Percentiles rank a stretch among this genome's conserved stretches.
Conservation (phyloP, 176 grass and related monocot species). For the Puya raimondii region DNA sequence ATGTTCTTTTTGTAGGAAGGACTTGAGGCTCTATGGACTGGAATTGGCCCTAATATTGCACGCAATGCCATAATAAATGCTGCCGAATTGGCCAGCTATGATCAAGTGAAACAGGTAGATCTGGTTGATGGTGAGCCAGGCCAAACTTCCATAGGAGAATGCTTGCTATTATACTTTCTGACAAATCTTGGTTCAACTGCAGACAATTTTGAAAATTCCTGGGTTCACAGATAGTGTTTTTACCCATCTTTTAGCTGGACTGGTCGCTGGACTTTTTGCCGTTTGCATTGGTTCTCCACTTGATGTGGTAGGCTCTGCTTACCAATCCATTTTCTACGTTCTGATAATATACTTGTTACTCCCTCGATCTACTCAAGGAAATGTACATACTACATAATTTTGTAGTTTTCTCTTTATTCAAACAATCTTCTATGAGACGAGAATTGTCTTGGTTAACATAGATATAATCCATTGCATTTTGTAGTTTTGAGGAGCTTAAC, state of each 20-base stretch:
- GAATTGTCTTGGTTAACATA: too few species aligned
- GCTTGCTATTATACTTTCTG: slow-evolving; percentile 8
- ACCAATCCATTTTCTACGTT: not conserved
- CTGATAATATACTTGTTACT: not conserved
- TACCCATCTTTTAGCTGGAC: slow-evolving; percentile 88
- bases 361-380: not conserved
- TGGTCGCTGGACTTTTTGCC: slow-evolving; percentile 83
- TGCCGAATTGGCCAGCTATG: slow-evolving; percentile 85
- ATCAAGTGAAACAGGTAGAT: slow-evolving; percentile 76
- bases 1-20: slow-evolving; percentile 58
- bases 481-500: not conserved
- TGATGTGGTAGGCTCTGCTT: slow-evolving; percentile 55
- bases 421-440: too few species aligned
- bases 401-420: not conserved
- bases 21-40: slow-evolving; percentile 77
- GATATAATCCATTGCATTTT: not conserved
- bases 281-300: slow-evolving; percentile 91
- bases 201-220: slow-evolving; percentile 78
- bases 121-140: not conserved
- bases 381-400: not conserved
- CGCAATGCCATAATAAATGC: slow-evolving; percentile 93
- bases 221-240: slow-evolving; percentile 89
- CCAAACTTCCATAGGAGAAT: not conserved
- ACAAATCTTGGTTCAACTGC: slow-evolving; percentile 34
- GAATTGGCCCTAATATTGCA: slow-evolving; percentile 82